Base-by-base conservation (phyloP, 768 basidiomycete genomes). In the Hygrophorus russula region DNA sequence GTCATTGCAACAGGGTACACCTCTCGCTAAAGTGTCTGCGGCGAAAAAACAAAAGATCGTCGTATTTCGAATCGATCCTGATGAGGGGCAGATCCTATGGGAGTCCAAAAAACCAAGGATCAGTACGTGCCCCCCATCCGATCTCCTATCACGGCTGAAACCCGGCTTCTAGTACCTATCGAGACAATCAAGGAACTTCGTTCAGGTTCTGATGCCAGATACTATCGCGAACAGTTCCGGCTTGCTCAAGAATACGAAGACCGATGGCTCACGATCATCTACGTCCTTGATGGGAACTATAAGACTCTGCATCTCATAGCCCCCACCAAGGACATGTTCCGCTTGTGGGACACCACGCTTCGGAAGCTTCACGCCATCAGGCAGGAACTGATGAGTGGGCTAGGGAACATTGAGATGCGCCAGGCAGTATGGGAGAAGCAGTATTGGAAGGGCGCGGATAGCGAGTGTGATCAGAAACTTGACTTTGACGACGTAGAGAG, bases 171-270 rank as follows among this genome's bases (percentile, higher is more conserved):
- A 96, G 92, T 94, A 38, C 79, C 82, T 2, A 82, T 94, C 47
- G 88, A 90, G 58, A 78, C 76, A 51, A 89, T 96, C 60, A 86
- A 89, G 48, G 92, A 96, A 56, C 74, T 96, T 14, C 84, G 92
- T 15, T 72, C 80, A 3, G 86, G 82, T 6, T 57, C 75, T 1
- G 82, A 87, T 40, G 81, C 85, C 2, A 70, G 79, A 8, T 80
- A 82, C 58, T 80, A 87, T 55, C 78, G 84, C 46, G 73, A 81
- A 45, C 82, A 81, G 51, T 83, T 82, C 53, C 78, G 78, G 53
- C 70, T 86, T 20, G 65, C 82, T 0, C 63, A 69, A 42, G 74
- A 81, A 42, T 77, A 73, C 51, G 78, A 86, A 53, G 71, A 79
- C 49, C 74, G 83, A 20, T 96, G 91, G 88, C 70, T 94, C 47